These are phyloP conservation scores for Acarospora socialis DNA, from an alignment of 2,329 filamentous ascomycete species.

Conservation along the genomic window DNA sequence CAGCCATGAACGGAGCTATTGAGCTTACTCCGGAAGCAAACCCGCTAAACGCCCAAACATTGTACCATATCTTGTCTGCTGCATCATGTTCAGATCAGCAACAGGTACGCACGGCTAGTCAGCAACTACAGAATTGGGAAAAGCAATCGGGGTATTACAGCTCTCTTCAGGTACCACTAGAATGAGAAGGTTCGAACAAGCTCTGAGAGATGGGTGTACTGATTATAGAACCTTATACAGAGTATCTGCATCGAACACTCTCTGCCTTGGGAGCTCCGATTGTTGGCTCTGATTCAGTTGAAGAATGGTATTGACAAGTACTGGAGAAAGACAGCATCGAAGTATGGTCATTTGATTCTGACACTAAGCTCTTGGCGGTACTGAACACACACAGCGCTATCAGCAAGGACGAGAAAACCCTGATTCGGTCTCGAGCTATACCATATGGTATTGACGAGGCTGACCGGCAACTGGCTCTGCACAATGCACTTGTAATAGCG, in stretches of 20 bases:
- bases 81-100: slow-evolving; percentile 51
- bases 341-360: no score
- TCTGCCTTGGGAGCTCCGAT: slow-evolving; percentile 63
- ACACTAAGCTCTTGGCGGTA: no score
- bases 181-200: background rate
- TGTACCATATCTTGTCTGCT: slow-evolving; percentile 49
- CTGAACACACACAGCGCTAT: slow-evolving; percentile 47
- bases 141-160: slow-evolving; percentile 47
- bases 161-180: slow-evolving; percentile 37
- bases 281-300: slow-evolving; percentile 82
- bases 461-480: slow-evolving; percentile 60
- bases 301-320: slow-evolving; percentile 95
- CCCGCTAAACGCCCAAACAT: slow-evolving; percentile 43
- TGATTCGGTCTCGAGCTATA: slow-evolving; percentile 62
- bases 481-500: slow-evolving; percentile 75
- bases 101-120: slow-evolving; percentile 49
- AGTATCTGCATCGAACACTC: slow-evolving; percentile 68
- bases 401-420: slow-evolving; percentile 54
- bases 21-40: slow-evolving; percentile 44
- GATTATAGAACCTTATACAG: slow-evolving; percentile 28
- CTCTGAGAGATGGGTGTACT: slow-evolving; percentile 8
- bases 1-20: no score
- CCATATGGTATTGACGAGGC: slow-evolving; percentile 65
- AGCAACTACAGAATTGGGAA: slow-evolving; percentile 63
- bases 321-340: slow-evolving; percentile 70